Percentiles rank a stretch among this genome's conserved stretches.
Conservation (phyloP, 345 rosid species). For the Raphanus sativus region DNA sequence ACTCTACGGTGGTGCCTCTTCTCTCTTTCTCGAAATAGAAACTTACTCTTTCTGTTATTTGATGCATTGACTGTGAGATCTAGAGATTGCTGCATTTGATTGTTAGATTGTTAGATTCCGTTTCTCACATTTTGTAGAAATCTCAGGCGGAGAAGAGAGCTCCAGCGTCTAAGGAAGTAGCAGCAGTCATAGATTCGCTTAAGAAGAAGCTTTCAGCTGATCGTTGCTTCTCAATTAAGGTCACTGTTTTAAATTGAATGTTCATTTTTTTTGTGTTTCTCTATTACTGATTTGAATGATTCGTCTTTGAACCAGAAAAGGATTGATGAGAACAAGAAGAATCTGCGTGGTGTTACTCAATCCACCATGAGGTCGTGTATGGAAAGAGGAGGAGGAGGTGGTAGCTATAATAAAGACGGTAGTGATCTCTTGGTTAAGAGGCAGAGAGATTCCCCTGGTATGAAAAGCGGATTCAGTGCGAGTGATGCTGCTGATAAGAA, state of each 20-base stretch:
- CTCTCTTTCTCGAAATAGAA: background rate
- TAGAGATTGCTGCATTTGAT: slow-evolving; percentile 23
- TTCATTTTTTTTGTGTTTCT: slow-evolving; percentile 1
- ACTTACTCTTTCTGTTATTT: background rate
- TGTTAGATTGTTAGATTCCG: background rate
- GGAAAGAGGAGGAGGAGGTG: slow-evolving; percentile 62
- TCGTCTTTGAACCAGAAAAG: slow-evolving; percentile 55
- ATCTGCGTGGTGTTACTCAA: slow-evolving; percentile 57
- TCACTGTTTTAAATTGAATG: slow-evolving; percentile 12
- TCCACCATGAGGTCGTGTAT: slow-evolving; percentile 50
- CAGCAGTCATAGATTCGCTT: slow-evolving; percentile 56
- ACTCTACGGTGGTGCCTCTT: slow-evolving; percentile 40
- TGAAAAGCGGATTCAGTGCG: slow-evolving; percentile 59
- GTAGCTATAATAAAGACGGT: slow-evolving; percentile 41
- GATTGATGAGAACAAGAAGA: slow-evolving; percentile 69
- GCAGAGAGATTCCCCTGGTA: slow-evolving; percentile 66
- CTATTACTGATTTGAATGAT: slow-evolving; percentile 9
- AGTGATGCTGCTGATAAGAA: slow-evolving; percentile 59
- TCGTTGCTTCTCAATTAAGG: slow-evolving; percentile 64
- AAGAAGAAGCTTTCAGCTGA: slow-evolving; percentile 70
- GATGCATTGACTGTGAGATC: slow-evolving; percentile 22
- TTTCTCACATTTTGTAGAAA: background rate
- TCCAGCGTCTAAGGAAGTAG: slow-evolving; percentile 47
- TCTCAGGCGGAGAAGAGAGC: slow-evolving; percentile 33
- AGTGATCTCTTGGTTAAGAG: slow-evolving; percentile 69